These are phyloP conservation scores for Lachancea mirantina DNA, from an alignment of 805 yeast species.

Conservation along the genomic window DNA sequence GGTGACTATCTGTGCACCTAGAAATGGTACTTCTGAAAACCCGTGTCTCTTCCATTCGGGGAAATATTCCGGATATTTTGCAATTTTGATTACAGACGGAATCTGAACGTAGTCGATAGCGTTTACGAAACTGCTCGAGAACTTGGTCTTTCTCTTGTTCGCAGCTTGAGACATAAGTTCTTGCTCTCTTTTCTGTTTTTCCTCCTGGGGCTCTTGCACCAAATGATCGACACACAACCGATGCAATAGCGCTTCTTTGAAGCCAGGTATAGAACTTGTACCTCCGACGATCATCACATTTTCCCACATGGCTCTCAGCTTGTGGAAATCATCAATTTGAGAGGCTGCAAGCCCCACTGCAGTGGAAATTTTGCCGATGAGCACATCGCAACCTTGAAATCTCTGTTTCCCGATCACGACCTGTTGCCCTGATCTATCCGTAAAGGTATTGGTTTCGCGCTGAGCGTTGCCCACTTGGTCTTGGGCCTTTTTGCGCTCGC, in stretches of 20 bases:
- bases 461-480: constrained; percentile 50
- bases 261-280: constrained; percentile 69
- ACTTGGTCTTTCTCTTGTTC: constrained; percentile 27
- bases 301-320: constrained; percentile 79
- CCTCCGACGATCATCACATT: constrained; percentile 74
- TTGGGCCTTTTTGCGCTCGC: constrained; percentile 42
- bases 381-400: constrained; percentile 65
- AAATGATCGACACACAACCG: constrained; percentile 51
- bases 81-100: constrained; percentile 64
- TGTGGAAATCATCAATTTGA: constrained; percentile 58
- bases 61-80: constrained; percentile 82
- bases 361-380: constrained; percentile 49
- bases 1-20: constrained; percentile 84
- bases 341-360: constrained; percentile 46
- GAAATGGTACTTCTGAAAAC: constrained; percentile 66
- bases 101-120: constrained; percentile 49
- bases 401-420: constrained; percentile 83
- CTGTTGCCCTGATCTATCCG: constrained; percentile 49
- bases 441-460: constrained; percentile 63
- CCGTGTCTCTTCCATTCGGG: constrained; percentile 87
- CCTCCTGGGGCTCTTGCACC: constrained; percentile 31
- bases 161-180: constrained; percentile 27
- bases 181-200: constrained; percentile 23
- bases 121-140: constrained; percentile 23
- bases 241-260: constrained; percentile 60